Conservation (phyloP, 2,329 filamentous ascomycete species). For the Trichoderma lentiforme region DNA sequence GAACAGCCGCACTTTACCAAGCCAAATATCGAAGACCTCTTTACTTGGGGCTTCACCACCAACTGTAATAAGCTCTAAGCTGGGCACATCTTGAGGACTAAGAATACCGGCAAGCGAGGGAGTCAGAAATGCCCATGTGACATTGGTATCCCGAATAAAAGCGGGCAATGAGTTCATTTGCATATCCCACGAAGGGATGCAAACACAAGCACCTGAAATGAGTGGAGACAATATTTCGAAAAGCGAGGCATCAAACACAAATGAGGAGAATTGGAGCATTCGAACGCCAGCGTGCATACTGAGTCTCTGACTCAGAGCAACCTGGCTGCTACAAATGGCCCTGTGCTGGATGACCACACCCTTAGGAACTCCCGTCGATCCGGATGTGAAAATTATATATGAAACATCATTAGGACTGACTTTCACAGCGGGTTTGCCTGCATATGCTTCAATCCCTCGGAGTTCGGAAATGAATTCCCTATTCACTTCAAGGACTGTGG, state of each 20-base stretch:
- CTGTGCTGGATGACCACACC: conserved; percentile 24
- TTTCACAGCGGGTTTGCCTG: neutral
- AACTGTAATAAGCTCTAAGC: neutral
- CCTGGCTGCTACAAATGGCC: neutral
- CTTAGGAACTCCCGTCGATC: conserved; percentile 49
- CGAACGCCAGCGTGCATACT: neutral
- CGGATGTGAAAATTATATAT: conserved; percentile 50
- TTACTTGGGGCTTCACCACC: conserved; percentile 3
- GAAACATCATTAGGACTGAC: neutral
- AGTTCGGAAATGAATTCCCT: neutral
- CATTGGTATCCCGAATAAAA: neutral
- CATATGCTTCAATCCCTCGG: neutral
- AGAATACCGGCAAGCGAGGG: neutral
- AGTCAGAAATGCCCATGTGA: conserved; percentile 1
- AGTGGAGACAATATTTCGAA: conserved; percentile 15
- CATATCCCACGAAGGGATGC: conserved; percentile 19
- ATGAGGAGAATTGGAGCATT: conserved; percentile 19
- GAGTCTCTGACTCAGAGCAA: neutral
- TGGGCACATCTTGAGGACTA: neutral
- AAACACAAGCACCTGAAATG: conserved; percentile 14
- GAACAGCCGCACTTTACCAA: neutral
- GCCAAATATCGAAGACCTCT: conserved; percentile 15
- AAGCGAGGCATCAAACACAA: conserved; percentile 20
- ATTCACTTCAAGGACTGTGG: neutral
- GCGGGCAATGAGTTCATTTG: conserved; percentile 5